These are phyloP conservation scores for Leptographium wingfieldii DNA, from an alignment of 2,329 filamentous ascomycete genomes.

Conservation along the genomic window DNA sequence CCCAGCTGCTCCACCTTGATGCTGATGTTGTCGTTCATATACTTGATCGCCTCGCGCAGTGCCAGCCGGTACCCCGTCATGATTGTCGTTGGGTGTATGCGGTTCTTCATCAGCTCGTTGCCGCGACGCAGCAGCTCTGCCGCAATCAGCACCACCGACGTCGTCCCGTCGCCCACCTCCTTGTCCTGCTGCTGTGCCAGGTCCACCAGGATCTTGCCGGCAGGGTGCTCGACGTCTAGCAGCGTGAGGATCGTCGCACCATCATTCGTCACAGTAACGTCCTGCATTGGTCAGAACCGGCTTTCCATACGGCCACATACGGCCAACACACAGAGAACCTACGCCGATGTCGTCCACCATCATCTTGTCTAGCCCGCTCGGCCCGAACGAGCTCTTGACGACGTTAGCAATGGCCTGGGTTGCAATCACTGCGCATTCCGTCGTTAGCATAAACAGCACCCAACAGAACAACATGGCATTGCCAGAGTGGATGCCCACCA, in stretches of 20 bases:
- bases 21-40: constrained; percentile 97
- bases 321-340: constrained; percentile 15
- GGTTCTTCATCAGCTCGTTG: constrained; percentile 99
- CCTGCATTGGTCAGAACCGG: constrained; percentile 33
- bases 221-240: constrained; percentile 93
- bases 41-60: constrained; percentile 90
- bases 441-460: constrained; percentile 2
- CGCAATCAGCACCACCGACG: constrained; percentile 93
- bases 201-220: constrained; percentile 96
- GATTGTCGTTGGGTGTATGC: constrained; percentile 98
- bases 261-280: constrained; percentile 98
- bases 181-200: constrained; percentile 97
- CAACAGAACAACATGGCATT: neutral
- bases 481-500: constrained; percentile 35
- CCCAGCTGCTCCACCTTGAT: constrained; percentile 88
- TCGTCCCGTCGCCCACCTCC: constrained; percentile 97
- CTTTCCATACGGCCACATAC: neutral
- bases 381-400: constrained; percentile 96
- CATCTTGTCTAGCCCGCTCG: constrained; percentile 98
- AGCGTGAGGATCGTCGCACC: constrained; percentile 92
- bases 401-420: constrained; percentile 98
- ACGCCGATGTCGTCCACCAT: constrained; percentile 99
- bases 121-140: constrained; percentile 85
- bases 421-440: constrained; percentile 54
- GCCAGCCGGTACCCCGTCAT: constrained; percentile 96